Evolutionary conservation across 371 early-diverging fungal genomes (phyloP).

Genomic region (Dichotomocladium elegans): DNA sequence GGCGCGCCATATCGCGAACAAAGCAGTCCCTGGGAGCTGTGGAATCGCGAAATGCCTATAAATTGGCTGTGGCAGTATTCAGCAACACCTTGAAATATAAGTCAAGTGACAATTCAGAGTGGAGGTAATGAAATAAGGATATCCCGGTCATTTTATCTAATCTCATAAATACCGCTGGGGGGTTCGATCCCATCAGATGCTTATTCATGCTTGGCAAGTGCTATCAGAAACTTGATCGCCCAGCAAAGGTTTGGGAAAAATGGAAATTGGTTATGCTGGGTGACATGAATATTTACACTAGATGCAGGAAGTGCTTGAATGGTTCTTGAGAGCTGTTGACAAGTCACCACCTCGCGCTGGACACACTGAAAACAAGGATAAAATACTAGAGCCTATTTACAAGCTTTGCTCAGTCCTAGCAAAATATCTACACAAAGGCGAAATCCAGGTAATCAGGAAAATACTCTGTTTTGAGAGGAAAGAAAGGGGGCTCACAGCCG

Average conservation of each 20-base stretch:
- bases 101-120: slow-evolving; percentile 26
- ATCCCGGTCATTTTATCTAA: too few relatives aligned
- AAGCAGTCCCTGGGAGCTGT: slow-evolving; percentile 9
- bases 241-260: slow-evolving; percentile 26
- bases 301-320: slow-evolving; percentile 35
- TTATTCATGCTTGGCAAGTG: slow-evolving; percentile 64
- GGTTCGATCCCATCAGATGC: too few relatives aligned
- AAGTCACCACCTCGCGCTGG: slow-evolving; percentile 37
- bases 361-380: slow-evolving; percentile 49
- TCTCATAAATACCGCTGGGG: too few relatives aligned
- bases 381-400: slow-evolving; percentile 56
- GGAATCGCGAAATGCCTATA: slow-evolving; percentile 35
- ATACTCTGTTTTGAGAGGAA: too few relatives aligned
- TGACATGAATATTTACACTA: background rate
- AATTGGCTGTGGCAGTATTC: slow-evolving; percentile 37
- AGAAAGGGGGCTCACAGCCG: too few relatives aligned
- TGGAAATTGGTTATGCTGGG: background rate
- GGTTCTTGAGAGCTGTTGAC: slow-evolving; percentile 41
- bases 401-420: slow-evolving; percentile 51
- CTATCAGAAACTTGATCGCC: slow-evolving; percentile 47
- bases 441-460: slow-evolving; percentile 33
- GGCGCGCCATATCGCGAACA: slow-evolving; percentile 11
- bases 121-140: slow-evolving; percentile 30
- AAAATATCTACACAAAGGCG: slow-evolving; percentile 44
- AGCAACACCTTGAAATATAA: slow-evolving; percentile 33